Evolutionary conservation across 2,329 filamentous ascomycete species (phyloP).

Genomic region (Fusarium euwallaceae): DNA sequence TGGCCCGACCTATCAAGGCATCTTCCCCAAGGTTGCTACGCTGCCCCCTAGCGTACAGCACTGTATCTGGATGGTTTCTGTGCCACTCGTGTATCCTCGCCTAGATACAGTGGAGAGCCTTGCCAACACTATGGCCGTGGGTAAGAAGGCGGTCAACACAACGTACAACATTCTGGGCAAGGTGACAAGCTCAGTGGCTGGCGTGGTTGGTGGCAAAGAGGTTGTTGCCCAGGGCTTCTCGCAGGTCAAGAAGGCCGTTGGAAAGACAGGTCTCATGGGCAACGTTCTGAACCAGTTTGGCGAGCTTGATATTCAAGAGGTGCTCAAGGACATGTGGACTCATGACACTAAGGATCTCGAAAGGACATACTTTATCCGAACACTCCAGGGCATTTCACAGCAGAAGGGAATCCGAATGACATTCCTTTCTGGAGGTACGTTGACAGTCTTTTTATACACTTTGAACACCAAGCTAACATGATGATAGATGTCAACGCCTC

Average conservation of each 20-base stretch:
- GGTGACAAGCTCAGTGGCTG: slow-evolving; percentile 93
- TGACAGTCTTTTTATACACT: neutral
- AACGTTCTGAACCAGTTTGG: slow-evolving; percentile 96
- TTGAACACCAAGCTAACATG: slow-evolving; percentile 37
- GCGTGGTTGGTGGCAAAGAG: slow-evolving; percentile 94
- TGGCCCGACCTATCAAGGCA: slow-evolving; percentile 94
- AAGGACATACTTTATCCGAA: slow-evolving; percentile 95
- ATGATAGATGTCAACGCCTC: slow-evolving; percentile 83
- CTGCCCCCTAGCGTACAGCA: slow-evolving; percentile 95
- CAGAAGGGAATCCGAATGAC: slow-evolving; percentile 98
- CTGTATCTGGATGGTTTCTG: slow-evolving; percentile 95
- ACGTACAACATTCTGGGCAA: slow-evolving; percentile 97
- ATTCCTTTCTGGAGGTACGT: slow-evolving; percentile 87
- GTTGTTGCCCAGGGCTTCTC: slow-evolving; percentile 94
- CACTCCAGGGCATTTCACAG: slow-evolving; percentile 92
- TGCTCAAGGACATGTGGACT: slow-evolving; percentile 96
- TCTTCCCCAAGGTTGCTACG: slow-evolving; percentile 95
- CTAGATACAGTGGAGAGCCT: slow-evolving; percentile 93
- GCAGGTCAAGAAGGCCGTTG: slow-evolving; percentile 95
- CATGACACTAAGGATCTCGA: slow-evolving; percentile 98
- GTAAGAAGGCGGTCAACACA: slow-evolving; percentile 96
- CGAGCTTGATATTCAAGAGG: slow-evolving; percentile 93
- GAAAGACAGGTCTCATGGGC: slow-evolving; percentile 95
- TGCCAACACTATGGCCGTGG: slow-evolving; percentile 90
- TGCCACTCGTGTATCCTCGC: slow-evolving; percentile 90